phyloP scores from a whole-genome alignment of 2,329 filamentous ascomycete species.

The Fusarium nurragi region DNA sequence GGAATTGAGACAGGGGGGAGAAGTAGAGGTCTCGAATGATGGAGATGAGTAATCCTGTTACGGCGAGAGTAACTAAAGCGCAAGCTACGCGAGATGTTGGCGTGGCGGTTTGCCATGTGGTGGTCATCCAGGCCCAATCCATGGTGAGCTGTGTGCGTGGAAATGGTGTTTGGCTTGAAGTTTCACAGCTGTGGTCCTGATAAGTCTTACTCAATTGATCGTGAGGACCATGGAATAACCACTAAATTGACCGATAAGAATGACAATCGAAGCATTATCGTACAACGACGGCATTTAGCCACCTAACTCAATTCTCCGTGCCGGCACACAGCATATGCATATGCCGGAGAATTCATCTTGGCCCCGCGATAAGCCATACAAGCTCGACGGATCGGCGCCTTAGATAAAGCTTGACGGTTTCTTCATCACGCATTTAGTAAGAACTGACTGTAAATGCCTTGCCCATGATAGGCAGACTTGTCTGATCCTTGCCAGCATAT shows the following conservation, averaged over 20 bases:
- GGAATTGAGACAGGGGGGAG: background rate
- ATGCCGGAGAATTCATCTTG: slow-evolving; percentile 1
- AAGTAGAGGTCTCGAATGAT: background rate
- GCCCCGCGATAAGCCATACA: too few species aligned
- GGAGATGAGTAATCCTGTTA: background rate
- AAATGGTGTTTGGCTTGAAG: background rate
- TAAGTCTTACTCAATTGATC: background rate
- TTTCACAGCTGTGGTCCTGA: background rate
- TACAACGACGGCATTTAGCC: background rate
- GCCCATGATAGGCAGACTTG: too few species aligned
- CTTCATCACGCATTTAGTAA: too few species aligned
- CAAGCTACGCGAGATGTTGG: background rate
- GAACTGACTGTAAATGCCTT: too few species aligned
- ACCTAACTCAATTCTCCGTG: background rate
- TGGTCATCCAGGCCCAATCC: background rate
- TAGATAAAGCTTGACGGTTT: too few species aligned
- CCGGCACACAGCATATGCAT: background rate
- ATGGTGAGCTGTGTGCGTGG: background rate
- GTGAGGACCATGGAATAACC: too few species aligned
- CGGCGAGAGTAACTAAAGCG: background rate
- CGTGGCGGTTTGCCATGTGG: background rate
- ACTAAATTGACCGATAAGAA: too few species aligned
- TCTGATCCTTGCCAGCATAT: too few species aligned
- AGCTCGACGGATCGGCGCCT: too few species aligned
- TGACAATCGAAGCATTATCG: too few species aligned